phyloP scores from a whole-genome alignment of 2,329 filamentous ascomycete genomes.

The Phaeophleospora eucalypticola region DNA sequence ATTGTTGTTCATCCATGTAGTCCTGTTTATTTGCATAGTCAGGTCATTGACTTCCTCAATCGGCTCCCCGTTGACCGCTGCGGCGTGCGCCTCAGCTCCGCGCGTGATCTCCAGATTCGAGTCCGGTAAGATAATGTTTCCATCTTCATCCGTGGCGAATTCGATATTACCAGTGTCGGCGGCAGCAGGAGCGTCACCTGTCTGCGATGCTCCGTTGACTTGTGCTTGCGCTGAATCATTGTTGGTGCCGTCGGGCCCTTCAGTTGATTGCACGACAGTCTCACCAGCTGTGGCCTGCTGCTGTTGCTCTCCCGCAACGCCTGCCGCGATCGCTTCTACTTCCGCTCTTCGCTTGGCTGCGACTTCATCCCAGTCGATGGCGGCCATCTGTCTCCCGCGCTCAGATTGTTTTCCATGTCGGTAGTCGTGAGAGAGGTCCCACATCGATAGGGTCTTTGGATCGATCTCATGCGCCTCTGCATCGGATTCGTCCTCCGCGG shows the following conservation, averaged over 20 bases:
- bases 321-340: slow-evolving; percentile 29
- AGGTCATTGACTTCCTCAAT: slow-evolving; percentile 72
- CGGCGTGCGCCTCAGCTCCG: slow-evolving; percentile 56
- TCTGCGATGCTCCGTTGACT: neutral
- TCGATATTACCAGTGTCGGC: slow-evolving; percentile 6
- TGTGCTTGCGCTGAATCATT: slow-evolving; percentile 14
- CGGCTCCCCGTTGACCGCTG: slow-evolving; percentile 36
- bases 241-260: slow-evolving; percentile 18
- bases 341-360: slow-evolving; percentile 37
- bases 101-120: slow-evolving; percentile 64
- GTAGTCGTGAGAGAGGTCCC: slow-evolving; percentile 62
- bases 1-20: slow-evolving; percentile 63
- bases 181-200: slow-evolving; percentile 5
- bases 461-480: slow-evolving; percentile 53
- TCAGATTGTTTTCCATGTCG: slow-evolving; percentile 65
- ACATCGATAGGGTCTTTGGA: slow-evolving; percentile 64
- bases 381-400: slow-evolving; percentile 66
- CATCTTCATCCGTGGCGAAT: slow-evolving; percentile 61
- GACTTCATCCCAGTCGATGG: slow-evolving; percentile 58
- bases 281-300: slow-evolving; percentile 7
- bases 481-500: slow-evolving; percentile 24
- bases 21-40: slow-evolving; percentile 65
- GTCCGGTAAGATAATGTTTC: slow-evolving; percentile 68
- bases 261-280: slow-evolving; percentile 17
- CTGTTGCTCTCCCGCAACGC: too few species aligned